Conservation (phyloP, 2,329 filamentous ascomycete genomes). For the Endoconidiophora polonica region DNA sequence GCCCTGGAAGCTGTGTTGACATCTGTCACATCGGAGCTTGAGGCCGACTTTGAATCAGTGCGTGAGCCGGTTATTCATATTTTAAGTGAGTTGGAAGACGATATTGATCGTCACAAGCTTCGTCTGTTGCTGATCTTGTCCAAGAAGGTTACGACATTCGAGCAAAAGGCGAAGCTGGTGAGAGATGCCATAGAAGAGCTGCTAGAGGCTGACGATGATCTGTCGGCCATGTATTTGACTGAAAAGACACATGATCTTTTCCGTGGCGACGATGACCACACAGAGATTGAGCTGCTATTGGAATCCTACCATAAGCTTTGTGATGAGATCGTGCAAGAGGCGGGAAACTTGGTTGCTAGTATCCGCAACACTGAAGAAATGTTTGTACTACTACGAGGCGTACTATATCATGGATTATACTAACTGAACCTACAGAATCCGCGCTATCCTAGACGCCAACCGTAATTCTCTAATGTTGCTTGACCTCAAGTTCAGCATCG, state of each 20-base stretch:
- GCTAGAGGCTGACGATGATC: conserved; percentile 87
- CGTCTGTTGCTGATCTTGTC: conserved; percentile 81
- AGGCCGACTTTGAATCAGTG: conserved; percentile 87
- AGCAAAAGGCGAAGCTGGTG: conserved; percentile 89
- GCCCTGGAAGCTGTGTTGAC: conserved; percentile 90
- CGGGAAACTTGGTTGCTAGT: conserved; percentile 78
- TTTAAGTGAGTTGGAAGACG: conserved; percentile 79
- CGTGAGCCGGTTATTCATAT: conserved; percentile 83
- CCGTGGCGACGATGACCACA: conserved; percentile 71
- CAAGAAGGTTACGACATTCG: conserved; percentile 90
- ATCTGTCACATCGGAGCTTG: conserved; percentile 78
- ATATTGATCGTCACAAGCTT: conserved; percentile 89
- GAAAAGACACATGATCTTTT: conserved; percentile 64
- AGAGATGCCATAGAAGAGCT: conserved; percentile 90
- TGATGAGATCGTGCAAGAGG: conserved; percentile 93
- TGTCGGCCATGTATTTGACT: conserved; percentile 87
- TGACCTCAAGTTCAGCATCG: conserved; percentile 90
- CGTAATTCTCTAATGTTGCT: conserved; percentile 96
- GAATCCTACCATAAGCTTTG: conserved; percentile 97
- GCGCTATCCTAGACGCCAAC: conserved; percentile 93
- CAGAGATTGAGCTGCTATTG: conserved; percentile 89
- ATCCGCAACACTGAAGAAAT: conserved; percentile 98
- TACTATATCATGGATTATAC: not conserved
- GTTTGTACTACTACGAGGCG: conserved; percentile 32
- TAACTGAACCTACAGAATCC: conserved; percentile 44